phyloP scores from a whole-genome alignment of 2,329 filamentous ascomycete species.

The Cercospora sesami region DNA sequence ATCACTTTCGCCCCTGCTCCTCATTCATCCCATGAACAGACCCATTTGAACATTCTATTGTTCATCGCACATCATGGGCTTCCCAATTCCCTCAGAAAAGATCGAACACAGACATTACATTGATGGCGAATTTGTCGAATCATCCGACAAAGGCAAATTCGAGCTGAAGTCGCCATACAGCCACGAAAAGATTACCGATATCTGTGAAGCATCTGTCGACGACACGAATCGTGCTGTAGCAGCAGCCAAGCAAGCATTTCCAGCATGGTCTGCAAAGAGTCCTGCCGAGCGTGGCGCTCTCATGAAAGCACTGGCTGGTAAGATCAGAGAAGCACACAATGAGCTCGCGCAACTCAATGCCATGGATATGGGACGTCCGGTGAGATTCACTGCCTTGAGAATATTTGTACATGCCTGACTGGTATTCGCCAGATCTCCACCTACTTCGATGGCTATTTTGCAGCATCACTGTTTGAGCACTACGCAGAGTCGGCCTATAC shows the following conservation, averaged over 20 bases:
- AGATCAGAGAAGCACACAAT: slow-evolving; percentile 45
- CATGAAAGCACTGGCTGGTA: slow-evolving; percentile 50
- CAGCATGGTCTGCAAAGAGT: slow-evolving; percentile 56
- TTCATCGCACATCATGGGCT: slow-evolving; percentile 20
- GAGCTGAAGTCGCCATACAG: slow-evolving; percentile 48
- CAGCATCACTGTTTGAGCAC: slow-evolving; percentile 44
- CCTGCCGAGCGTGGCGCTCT: slow-evolving; percentile 45
- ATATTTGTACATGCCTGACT: neutral
- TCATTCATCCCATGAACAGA: neutral
- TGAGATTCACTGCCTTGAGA: slow-evolving; percentile 21
- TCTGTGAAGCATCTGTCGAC: slow-evolving; percentile 65
- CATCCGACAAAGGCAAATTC: slow-evolving; percentile 50
- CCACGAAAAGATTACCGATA: slow-evolving; percentile 48
- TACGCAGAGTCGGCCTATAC: slow-evolving; percentile 48
- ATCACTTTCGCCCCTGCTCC: neutral
- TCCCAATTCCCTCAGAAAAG: slow-evolving; percentile 29
- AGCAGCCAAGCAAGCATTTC: slow-evolving; percentile 67
- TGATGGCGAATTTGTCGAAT: slow-evolving; percentile 53
- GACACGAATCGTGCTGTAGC: slow-evolving; percentile 71
- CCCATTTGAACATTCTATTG: neutral
- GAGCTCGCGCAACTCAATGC: slow-evolving; percentile 52
- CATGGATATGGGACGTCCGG: slow-evolving; percentile 49
- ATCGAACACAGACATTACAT: slow-evolving; percentile 51
- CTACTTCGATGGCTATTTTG: slow-evolving; percentile 43
- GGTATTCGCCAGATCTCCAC: slow-evolving; percentile 23